phyloP scores from a whole-genome alignment of 2,329 filamentous ascomycete species.

The Cercospora berteroae region DNA sequence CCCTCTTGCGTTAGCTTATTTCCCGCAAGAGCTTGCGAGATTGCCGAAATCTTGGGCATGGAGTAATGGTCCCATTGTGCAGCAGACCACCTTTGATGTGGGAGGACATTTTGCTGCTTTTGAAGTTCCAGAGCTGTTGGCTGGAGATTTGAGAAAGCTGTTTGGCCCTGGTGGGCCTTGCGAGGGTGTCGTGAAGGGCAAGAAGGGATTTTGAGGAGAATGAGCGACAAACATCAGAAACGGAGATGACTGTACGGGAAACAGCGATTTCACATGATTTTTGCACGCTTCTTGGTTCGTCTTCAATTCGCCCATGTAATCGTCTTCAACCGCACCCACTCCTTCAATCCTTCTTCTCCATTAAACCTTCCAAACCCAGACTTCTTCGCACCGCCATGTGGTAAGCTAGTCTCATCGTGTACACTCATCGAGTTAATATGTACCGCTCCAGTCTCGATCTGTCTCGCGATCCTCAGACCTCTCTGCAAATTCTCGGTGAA shows the following conservation, averaged over 20 bases:
- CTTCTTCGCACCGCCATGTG: constrained; percentile 49
- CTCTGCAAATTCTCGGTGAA: constrained; percentile 65
- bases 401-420: constrained; percentile 47
- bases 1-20: constrained; percentile 13
- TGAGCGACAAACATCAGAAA: neutral
- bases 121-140: constrained; percentile 14
- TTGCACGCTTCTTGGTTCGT: neutral
- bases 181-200: constrained; percentile 6
- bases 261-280: neutral
- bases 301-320: constrained; percentile 26
- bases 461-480: constrained; percentile 42
- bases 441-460: constrained; percentile 58
- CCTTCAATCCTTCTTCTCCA: constrained; percentile 45
- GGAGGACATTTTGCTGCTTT: constrained; percentile 20
- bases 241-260: neutral
- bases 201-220: constrained; percentile 7
- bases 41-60: constrained; percentile 18
- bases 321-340: constrained; percentile 43
- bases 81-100: constrained; percentile 17
- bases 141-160: constrained; percentile 14
- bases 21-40: constrained; percentile 13
- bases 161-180: constrained; percentile 12
- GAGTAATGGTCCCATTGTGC: constrained; percentile 16
- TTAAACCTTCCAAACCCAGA: constrained; percentile 51
- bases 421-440: constrained; percentile 52